These are phyloP conservation scores for Kalanchoe fedtschenkoi DNA, from an alignment of 164 flowering plant genomes.

Conservation along the genomic window DNA sequence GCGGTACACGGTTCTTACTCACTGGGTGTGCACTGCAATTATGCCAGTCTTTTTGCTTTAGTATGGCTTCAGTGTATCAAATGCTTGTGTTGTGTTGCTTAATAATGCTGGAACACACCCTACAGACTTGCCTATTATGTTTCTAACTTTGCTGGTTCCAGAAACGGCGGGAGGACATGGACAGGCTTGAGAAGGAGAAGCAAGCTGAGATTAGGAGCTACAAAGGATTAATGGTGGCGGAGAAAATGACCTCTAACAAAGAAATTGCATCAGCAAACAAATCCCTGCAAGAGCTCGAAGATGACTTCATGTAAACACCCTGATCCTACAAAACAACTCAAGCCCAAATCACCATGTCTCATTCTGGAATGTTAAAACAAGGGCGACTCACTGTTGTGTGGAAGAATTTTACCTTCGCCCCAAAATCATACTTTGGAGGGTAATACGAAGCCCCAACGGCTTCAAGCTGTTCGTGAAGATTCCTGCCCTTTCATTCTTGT, in stretches of 20 bases:
- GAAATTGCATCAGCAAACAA: conserved; percentile 67
- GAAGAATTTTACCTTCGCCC: too few species aligned
- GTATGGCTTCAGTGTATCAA: not conserved
- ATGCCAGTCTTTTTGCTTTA: not conserved
- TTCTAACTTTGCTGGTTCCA: conserved; percentile 12
- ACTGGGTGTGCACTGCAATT: not conserved
- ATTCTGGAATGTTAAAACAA: not conserved
- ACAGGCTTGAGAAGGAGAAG: conserved; percentile 83
- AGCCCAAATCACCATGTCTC: not conserved
- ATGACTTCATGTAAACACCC: conserved; percentile 72
- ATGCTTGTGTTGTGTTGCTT: not conserved
- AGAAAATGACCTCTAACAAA: conserved; percentile 96
- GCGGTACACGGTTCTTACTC: too few species aligned
- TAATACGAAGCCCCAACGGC: too few species aligned
- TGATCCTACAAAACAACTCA: not conserved
- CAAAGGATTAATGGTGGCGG: conserved; percentile 91
- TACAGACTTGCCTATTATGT: not conserved
- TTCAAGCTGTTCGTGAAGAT: too few species aligned
- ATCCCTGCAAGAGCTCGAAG: conserved; percentile 89
- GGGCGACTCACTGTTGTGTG: too few species aligned
- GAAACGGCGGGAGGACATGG: conserved; percentile 93
- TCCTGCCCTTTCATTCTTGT: too few species aligned
- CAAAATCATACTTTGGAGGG: too few species aligned
- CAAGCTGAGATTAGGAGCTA: conserved; percentile 92
- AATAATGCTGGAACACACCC: not conserved